These are phyloP conservation scores for Carallia brachiata DNA, from an alignment of 345 rosid genomes.

Conservation along the genomic window DNA sequence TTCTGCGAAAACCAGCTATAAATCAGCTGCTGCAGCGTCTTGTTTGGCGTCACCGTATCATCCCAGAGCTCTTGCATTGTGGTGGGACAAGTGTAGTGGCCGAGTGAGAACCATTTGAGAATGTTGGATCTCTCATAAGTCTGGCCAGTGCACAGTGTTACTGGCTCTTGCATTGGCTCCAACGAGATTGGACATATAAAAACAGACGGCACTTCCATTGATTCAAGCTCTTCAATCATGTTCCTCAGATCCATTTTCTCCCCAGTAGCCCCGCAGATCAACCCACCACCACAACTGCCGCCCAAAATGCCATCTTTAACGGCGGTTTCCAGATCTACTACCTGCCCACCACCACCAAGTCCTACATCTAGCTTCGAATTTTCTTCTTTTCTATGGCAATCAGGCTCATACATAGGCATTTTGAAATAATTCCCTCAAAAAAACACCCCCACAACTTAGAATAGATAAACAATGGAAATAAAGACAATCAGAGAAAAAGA, in stretches of 20 bases:
- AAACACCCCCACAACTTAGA: not conserved
- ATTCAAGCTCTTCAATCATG: conserved; percentile 61
- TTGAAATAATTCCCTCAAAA: conserved; percentile 14
- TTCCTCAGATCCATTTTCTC: conserved; percentile 66
- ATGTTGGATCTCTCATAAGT: conserved; percentile 74
- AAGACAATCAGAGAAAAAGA: conserved; percentile 8
- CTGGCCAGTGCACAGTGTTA: conserved; percentile 78
- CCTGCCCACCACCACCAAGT: conserved; percentile 44
- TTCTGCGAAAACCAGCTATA: conserved; percentile 68
- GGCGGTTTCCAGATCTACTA: conserved; percentile 68
- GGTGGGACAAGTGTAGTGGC: conserved; percentile 72
- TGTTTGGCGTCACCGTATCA: conserved; percentile 59
- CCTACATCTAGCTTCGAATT: conserved; percentile 30
- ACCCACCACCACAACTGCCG: conserved; percentile 40
- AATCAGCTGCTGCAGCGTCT: conserved; percentile 62
- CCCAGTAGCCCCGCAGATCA: conserved; percentile 26
- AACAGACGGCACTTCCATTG: conserved; percentile 60
- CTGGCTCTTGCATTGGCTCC: conserved; percentile 85
- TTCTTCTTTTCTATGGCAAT: conserved; percentile 16
- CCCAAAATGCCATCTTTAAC: conserved; percentile 71
- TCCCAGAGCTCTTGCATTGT: conserved; percentile 93
- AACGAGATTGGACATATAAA: conserved; percentile 79
- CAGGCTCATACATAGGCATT: conserved; percentile 60
- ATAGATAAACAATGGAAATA: not conserved
- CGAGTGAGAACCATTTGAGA: conserved; percentile 68